Evolutionary conservation across 768 basidiomycete genomes (phyloP).

Genomic region (Collybiopsis luxurians): DNA sequence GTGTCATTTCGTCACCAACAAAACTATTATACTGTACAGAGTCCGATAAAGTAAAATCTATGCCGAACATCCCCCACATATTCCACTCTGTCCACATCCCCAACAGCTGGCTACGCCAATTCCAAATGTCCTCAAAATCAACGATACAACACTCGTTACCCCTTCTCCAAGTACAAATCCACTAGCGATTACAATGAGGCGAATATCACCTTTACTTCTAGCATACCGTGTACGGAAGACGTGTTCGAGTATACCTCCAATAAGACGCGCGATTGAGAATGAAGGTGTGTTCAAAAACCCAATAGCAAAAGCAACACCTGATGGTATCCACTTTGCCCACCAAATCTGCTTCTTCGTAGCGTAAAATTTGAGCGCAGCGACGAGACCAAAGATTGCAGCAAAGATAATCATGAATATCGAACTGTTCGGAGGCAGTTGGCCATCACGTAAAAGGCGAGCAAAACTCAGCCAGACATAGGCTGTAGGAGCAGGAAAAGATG

Average conservation of each 20-base stretch:
- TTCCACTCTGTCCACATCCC: slow-evolving; percentile 72
- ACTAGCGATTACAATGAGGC: slow-evolving; percentile 84
- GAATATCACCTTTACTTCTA: slow-evolving; percentile 59
- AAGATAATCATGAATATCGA: slow-evolving; percentile 77
- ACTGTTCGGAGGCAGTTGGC: slow-evolving; percentile 76
- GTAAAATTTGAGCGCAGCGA: slow-evolving; percentile 67
- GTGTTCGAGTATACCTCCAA: slow-evolving; percentile 84
- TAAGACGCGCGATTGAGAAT: slow-evolving; percentile 87
- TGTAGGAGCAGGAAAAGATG: slow-evolving; percentile 93
- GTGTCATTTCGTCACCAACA: not conserved
- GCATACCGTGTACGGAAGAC: slow-evolving; percentile 54
- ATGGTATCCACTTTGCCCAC: slow-evolving; percentile 81
- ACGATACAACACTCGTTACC: slow-evolving; percentile 77
- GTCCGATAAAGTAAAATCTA: slow-evolving; percentile 14
- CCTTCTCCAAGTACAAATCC: slow-evolving; percentile 97
- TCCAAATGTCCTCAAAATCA: slow-evolving; percentile 72
- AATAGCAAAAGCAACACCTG: slow-evolving; percentile 92
- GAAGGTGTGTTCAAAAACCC: slow-evolving; percentile 96
- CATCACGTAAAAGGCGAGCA: slow-evolving; percentile 78
- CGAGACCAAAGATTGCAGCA: slow-evolving; percentile 63
- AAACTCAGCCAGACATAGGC: slow-evolving; percentile 91
- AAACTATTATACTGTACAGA: not conserved
- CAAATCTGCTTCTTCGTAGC: slow-evolving; percentile 44
- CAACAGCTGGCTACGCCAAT: slow-evolving; percentile 78
- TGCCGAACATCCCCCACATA: slow-evolving; percentile 67